phyloP scores from a whole-genome alignment of 805 yeast genomes.

The Hanseniaspora vineae region DNA sequence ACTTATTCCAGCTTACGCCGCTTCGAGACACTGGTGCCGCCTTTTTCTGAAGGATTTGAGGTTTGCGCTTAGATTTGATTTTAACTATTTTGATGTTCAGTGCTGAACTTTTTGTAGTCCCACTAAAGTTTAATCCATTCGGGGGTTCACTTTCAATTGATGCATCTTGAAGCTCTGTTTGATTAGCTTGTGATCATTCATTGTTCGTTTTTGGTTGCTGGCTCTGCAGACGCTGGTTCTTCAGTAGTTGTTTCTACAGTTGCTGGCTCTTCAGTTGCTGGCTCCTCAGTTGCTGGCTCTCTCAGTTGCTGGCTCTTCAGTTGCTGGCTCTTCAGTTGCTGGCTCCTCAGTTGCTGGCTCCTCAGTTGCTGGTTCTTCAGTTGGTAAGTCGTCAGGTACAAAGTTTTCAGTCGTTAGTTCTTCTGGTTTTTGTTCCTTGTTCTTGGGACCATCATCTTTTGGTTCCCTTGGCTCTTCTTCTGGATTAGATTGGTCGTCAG shows the following conservation, averaged over 20 bases:
- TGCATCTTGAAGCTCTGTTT: constrained; percentile 2
- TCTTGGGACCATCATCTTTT: no score
- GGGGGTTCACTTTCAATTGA: background rate
- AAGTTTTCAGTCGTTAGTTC: constrained; percentile 1
- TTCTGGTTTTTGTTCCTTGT: no score
- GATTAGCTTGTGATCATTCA: constrained; percentile 5
- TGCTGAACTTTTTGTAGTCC: no score
- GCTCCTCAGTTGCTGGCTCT: constrained; percentile 6
- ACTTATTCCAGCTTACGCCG: no score
- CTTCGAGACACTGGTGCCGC: no score
- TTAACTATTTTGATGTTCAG: no score
- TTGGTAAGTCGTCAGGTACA: constrained; percentile 5
- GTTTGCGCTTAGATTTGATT: no score
- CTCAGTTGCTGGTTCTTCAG: constrained; percentile 8
- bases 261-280: constrained; percentile 7
- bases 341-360: constrained; percentile 6
- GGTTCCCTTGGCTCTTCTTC: no score
- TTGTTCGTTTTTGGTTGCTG: constrained; percentile 2
- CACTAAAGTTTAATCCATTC: constrained; percentile 1
- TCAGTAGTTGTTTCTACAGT: constrained; percentile 6
- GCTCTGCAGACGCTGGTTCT: constrained; percentile 1
- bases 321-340: constrained; percentile 5
- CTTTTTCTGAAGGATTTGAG: no score
- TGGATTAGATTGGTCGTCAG: no score
- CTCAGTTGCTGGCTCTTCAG: constrained; percentile 7